Conservation (phyloP, 2,329 filamentous ascomycete species). For the Colletotrichum musicola region DNA sequence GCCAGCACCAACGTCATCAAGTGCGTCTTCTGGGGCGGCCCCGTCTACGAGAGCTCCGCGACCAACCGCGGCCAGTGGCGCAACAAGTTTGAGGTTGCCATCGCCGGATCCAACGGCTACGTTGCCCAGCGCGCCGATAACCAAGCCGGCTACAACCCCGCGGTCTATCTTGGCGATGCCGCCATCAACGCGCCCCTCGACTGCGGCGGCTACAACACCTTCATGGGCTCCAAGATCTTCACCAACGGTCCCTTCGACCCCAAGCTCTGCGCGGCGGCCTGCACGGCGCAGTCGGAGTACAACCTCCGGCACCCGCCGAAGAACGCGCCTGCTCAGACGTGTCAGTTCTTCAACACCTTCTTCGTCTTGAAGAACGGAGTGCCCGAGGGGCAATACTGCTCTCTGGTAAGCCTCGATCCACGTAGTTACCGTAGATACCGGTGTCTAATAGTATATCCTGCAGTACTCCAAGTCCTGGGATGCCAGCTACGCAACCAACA, state of each 20-base stretch:
- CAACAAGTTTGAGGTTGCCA: conserved; percentile 30
- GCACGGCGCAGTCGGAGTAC: conserved; percentile 5
- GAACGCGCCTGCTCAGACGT: conserved; percentile 6
- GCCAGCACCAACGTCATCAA: conserved; percentile 25
- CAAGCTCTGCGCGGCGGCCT: conserved; percentile 20
- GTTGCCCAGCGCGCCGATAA: conserved; percentile 8
- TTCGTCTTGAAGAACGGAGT: conserved; percentile 21
- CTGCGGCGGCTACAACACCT: conserved; percentile 33
- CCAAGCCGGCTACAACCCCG: conserved; percentile 17
- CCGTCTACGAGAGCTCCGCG: conserved; percentile 24
- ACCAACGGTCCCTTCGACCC: conserved; percentile 17
- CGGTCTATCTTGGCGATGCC: conserved; percentile 8
- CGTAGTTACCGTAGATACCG: too few relatives aligned
- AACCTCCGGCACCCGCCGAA: conserved; percentile 8
- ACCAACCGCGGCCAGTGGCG: conserved; percentile 31
- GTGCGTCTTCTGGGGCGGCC: conserved; percentile 24
- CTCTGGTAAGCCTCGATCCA: neutral
- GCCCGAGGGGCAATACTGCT: conserved; percentile 22
- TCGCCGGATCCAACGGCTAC: conserved; percentile 38
- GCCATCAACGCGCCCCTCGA: conserved; percentile 27
- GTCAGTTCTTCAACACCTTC: conserved; percentile 28
- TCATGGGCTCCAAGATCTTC: conserved; percentile 23
- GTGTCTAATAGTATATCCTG: too few relatives aligned
- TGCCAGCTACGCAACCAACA: conserved; percentile 17
- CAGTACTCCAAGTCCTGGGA: conserved; percentile 24